These are phyloP conservation scores for Fremontodendron californicum DNA, from an alignment of 345 rosid genomes.

Conservation along the genomic window DNA sequence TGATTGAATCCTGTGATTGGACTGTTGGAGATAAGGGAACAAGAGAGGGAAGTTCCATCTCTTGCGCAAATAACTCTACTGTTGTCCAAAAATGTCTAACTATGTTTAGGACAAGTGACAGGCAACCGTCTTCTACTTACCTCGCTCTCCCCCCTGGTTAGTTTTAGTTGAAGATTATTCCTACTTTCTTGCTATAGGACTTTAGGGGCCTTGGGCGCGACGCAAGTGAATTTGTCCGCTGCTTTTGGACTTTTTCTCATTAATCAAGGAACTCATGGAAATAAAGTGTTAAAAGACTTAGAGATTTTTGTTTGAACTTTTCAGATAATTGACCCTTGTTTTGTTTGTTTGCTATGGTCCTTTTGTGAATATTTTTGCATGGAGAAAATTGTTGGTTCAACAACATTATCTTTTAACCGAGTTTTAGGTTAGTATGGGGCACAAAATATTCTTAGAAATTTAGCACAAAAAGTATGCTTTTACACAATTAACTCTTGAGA, in stretches of 20 bases:
- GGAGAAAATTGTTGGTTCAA: not conserved
- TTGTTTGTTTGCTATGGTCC: constrained; percentile 2
- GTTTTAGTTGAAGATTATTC: not conserved
- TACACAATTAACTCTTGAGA: not conserved
- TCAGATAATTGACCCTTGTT: constrained; percentile 13
- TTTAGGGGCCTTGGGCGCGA: not conserved
- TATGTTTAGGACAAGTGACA: not conserved
- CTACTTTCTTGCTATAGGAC: not conserved
- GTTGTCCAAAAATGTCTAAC: not conserved
- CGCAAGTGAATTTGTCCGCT: not conserved
- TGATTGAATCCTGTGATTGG: not conserved
- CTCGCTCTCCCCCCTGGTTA: not conserved
- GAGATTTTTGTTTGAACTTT: not conserved
- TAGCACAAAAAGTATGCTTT: not conserved
- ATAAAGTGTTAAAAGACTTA: not conserved
- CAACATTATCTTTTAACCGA: not conserved
- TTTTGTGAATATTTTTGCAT: not conserved
- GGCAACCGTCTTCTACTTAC: not conserved
- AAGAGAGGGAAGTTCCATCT: not conserved
- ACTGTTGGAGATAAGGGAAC: not conserved
- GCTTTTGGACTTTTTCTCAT: not conserved
- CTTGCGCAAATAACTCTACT: not conserved
- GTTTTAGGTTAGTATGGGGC: not conserved
- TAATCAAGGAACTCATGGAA: not conserved
- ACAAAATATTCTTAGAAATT: not conserved